phyloP scores from a whole-genome alignment of 352 stramenopile genomes.

The Phytophthora fragariae region DNA sequence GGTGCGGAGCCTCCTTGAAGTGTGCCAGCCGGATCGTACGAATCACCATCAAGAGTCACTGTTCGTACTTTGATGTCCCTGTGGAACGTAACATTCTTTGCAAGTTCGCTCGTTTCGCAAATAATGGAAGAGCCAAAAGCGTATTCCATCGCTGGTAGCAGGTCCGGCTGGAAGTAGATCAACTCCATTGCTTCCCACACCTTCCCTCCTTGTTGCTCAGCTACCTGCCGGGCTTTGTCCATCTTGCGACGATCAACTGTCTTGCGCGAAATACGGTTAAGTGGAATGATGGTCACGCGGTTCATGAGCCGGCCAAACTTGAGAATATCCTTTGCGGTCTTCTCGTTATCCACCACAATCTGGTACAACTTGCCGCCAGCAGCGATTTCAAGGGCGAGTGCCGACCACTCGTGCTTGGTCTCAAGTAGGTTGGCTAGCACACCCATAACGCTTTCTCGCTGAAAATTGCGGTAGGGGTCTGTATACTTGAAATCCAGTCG shows the following conservation, averaged over 20 bases:
- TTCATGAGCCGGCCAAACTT: constrained; percentile 96
- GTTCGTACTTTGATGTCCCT: constrained; percentile 95
- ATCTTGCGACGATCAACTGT: constrained; percentile 81
- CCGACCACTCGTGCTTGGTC: constrained; percentile 93
- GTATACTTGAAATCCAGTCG: constrained; percentile 97
- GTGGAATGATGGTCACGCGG: constrained; percentile 98
- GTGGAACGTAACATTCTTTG: constrained; percentile 89
- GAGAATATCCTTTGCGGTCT: constrained; percentile 98
- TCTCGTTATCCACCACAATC: constrained; percentile 99
- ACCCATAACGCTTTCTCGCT: constrained; percentile 97
- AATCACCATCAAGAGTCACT: constrained; percentile 98
- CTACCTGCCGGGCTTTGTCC: constrained; percentile 85
- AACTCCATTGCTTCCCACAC: constrained; percentile 96
- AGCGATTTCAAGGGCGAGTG: constrained; percentile 97
- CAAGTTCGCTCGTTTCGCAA: constrained; percentile 95
- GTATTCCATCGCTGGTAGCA: constrained; percentile 97
- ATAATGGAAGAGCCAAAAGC: constrained; percentile 99
- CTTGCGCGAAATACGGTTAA: constrained; percentile 96
- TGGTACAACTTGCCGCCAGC: constrained; percentile 98
- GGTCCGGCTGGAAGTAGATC: constrained; percentile 96
- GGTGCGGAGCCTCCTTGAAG: constrained; percentile 93
- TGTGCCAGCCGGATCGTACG: constrained; percentile 97
- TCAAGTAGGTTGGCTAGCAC: constrained; percentile 96
- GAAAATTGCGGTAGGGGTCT: constrained; percentile 95
- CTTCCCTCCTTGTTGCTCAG: constrained; percentile 88